phyloP scores from a whole-genome alignment of 768 basidiomycete genomes.

The Hypsizygus marmoreus region DNA sequence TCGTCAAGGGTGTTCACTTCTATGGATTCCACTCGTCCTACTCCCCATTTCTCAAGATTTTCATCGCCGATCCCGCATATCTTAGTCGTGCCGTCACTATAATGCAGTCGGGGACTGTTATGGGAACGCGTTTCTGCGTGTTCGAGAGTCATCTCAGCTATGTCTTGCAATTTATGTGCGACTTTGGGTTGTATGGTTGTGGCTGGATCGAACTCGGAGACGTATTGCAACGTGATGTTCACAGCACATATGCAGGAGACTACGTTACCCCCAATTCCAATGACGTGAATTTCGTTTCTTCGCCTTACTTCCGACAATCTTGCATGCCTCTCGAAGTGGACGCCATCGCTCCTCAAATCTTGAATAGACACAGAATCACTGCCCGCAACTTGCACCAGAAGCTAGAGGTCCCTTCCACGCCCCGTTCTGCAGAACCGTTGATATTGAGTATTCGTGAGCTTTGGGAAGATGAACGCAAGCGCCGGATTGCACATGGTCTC shows the following conservation, averaged over 20 bases:
- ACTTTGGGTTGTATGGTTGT: conserved; percentile 94
- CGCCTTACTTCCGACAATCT: conserved; percentile 67
- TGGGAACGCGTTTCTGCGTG: conserved; percentile 74
- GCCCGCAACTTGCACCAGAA: conserved; percentile 67
- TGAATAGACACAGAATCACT: conserved; percentile 72
- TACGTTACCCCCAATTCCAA: conserved; percentile 27
- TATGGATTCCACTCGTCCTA: conserved; percentile 91
- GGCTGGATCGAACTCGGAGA: conserved; percentile 80
- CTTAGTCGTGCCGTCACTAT: conserved; percentile 74
- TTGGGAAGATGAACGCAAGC: conserved; percentile 93
- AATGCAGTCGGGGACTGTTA: conserved; percentile 79
- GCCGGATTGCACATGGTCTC: conserved; percentile 67
- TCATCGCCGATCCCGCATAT: conserved; percentile 68
- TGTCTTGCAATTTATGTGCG: conserved; percentile 89
- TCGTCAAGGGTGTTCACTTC: conserved; percentile 94
- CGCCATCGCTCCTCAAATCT: conserved; percentile 75
- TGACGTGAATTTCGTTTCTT: conserved; percentile 39
- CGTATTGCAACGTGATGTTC: conserved; percentile 54
- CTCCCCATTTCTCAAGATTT: conserved; percentile 86
- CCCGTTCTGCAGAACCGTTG: conserved; percentile 64
- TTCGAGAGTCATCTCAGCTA: conserved; percentile 93
- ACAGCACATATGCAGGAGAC: conserved; percentile 33
- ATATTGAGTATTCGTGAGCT: conserved; percentile 89
- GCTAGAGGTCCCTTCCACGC: conserved; percentile 64
- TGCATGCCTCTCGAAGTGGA: conserved; percentile 82